Base-by-base conservation (phyloP, 495 filamentous ascomycete species). In the Neurospora sp. region DNA sequence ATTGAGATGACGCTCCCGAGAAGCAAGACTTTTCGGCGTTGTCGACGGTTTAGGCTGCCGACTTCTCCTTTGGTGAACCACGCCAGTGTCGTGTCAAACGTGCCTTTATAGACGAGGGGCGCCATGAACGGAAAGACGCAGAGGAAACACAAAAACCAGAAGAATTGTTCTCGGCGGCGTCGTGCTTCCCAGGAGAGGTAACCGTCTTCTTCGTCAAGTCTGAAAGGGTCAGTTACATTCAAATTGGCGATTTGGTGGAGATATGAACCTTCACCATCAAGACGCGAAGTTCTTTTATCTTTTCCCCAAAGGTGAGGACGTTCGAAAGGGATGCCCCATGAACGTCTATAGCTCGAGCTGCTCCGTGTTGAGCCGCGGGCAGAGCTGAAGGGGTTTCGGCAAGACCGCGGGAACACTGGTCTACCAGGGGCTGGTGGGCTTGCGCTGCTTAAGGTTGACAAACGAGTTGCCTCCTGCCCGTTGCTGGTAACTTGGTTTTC, bases 1-100 rank as follows among this genome's bases (percentile, higher is more conserved):
- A 61, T 61, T 10, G 68, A 76, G 8, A 79, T 12, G 31, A 79
- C 70, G 14, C 20, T 39, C 22, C 78, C 79, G 14, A 71, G 2
- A 6, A 81, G 18, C 68, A 80, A 71, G 14, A 75, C 53, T 31
- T 71, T 77, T 35, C 76, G 73, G 65, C 78, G 74, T 68, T 83
- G 82, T 2, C 35, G 70, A 18, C 70, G 72, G 6, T 75, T 80
- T 18, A 83, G 53, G 7, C 61, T 72, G 31, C 69, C 71, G 4
- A 79, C 75, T 68, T 82, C 82, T 35, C 81, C 80, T 6, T 71
- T 38, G 5, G 83, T 83, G 37, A 72, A 78, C 82, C 82, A 84
- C 2, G 70, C 70, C 12, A 83, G 71, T 0, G 72, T 73, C 8
- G 73, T 61, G 35, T 79, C 72, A 8, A 83, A 77, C 6, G 61